Base-by-base conservation (phyloP, 2,329 filamentous ascomycete species). In the Elsinoe australis region DNA sequence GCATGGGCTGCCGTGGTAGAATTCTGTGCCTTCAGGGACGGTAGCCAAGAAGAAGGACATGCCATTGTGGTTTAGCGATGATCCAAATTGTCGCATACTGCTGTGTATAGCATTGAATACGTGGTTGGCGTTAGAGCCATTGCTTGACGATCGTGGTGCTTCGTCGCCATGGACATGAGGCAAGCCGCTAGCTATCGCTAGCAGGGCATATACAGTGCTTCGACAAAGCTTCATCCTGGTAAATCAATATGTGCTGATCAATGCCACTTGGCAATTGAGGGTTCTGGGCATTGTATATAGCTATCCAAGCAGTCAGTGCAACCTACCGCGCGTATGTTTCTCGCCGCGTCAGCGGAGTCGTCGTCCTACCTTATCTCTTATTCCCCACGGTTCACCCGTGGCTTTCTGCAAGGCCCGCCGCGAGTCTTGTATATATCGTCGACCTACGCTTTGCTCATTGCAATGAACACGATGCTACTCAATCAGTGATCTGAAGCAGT, bases 51-150 rank as follows among this genome's bases (percentile, higher is more conserved):
- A 84, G 55, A 84, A 73, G 1, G 80, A 79, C 72, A 88, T 81
- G 49, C 85, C 85, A 60, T 88, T 88, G 63, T 88, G 84, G 51
- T 85, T 74, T 2, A 85, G 60, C 0, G 82, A 80, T 0, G 81
- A 85, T 1, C 82, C 83, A 77, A 81, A 88, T 68, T 87, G 82
- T 28, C 84, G 73, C 69, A 84, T 79, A 1, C 82, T 82, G 7
- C 79, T 79, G 54, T 87, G 79, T 14, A 87, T 69, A 12, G 81
- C 73, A 58, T 87, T 87, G 72, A 87, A 87, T 49, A 87, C 77
- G 52, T 76, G 73, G 54, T 78, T 74, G 5, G 76, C 78, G 34
- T 48, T 49, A 10, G 21, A 38, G n/a, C 17, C 36, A 18, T 26
- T 44, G 19, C 39, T 24, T 26, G 18, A 17, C n/a, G 39, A 24